Evolutionary conservation across 2,329 filamentous ascomycete species (phyloP).

Genomic region (Aaosphaeria arxii): DNA sequence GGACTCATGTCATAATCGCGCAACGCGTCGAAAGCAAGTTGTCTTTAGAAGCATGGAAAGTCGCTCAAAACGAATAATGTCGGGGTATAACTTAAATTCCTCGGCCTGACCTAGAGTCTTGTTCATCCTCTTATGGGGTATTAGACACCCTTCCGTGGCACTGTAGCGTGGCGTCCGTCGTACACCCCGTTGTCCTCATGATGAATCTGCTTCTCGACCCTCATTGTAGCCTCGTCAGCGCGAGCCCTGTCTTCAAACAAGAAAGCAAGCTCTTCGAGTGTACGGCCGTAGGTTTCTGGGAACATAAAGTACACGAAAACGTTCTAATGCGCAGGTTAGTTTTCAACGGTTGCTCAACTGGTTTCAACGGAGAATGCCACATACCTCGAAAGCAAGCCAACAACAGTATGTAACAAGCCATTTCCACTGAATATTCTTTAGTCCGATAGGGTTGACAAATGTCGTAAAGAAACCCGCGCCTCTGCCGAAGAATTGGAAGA

Average conservation of each 20-base stretch:
- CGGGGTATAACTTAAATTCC: too few species aligned
- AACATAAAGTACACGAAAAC: conserved; percentile 57
- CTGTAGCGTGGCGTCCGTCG: background rate
- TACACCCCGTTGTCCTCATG: conserved; percentile 11
- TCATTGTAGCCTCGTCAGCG: conserved; percentile 24
- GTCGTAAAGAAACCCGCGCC: conserved; percentile 60
- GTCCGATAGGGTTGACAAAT: conserved; percentile 61
- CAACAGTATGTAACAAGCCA: conserved; percentile 61
- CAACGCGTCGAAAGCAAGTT: too few species aligned
- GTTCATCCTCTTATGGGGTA: too few species aligned
- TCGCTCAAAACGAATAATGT: too few species aligned
- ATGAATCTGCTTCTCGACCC: conserved; percentile 30
- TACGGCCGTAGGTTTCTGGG: conserved; percentile 67
- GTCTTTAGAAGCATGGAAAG: too few species aligned
- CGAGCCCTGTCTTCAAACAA: conserved; percentile 27
- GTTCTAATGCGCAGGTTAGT: too few species aligned
- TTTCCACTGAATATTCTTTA: conserved; percentile 60
- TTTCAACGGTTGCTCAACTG: background rate
- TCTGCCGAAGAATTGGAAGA: conserved; percentile 63
- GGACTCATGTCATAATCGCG: too few species aligned
- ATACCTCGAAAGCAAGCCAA: conserved; percentile 55
- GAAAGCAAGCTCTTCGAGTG: conserved; percentile 63
- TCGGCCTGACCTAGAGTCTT: too few species aligned
- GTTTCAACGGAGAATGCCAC: conserved; percentile 47
- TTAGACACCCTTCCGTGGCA: too few species aligned